A percentile compares a stretch with the other conserved stretches of the same genome.
These are phyloP conservation scores for Erythrobasidium hasegawianum DNA, from an alignment of 1,284 basidiomycete genomes.

Conservation along the genomic window DNA sequence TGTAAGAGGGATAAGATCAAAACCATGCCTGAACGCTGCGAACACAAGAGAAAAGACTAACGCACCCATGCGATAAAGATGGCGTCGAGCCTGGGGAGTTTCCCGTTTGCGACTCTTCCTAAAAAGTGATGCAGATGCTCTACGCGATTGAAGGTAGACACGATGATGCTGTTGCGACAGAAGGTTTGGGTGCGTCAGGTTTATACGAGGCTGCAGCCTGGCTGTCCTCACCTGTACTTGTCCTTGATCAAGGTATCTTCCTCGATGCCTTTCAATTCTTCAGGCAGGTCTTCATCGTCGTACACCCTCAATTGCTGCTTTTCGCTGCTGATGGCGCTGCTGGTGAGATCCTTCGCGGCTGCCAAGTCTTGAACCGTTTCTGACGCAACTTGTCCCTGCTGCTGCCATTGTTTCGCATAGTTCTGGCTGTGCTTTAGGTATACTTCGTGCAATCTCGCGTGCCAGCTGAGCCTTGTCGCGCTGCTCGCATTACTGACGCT, in stretches of 20 bases:
- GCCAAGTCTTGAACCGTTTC: too few relatives aligned
- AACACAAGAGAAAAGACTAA: background rate
- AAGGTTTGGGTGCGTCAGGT: constrained; percentile 20
- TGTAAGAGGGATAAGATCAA: background rate
- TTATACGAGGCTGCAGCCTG: constrained; percentile 5
- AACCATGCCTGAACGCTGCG: background rate
- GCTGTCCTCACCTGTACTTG: constrained; percentile 25
- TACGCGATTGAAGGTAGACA: constrained; percentile 13
- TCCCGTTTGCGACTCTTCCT: constrained; percentile 19
- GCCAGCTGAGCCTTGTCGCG: too few relatives aligned
- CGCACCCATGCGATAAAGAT: constrained; percentile 31
- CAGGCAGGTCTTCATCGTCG: too few relatives aligned
- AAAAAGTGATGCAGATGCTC: constrained; percentile 26
- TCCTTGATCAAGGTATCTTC: constrained; percentile 18
- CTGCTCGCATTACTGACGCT: too few relatives aligned
- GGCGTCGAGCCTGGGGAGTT: constrained; percentile 24
- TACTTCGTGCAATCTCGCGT: too few relatives aligned
- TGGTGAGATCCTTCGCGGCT: too few relatives aligned
- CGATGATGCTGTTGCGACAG: constrained; percentile 21
- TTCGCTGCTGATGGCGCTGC: too few relatives aligned
- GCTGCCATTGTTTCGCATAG: too few relatives aligned
- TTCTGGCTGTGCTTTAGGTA: too few relatives aligned
- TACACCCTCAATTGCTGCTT: too few relatives aligned
- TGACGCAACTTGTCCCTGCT: too few relatives aligned
- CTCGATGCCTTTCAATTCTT: too few relatives aligned